Evolutionary conservation across 352 stramenopile species (phyloP).

Genomic region (Phytophthora aleatoria): DNA sequence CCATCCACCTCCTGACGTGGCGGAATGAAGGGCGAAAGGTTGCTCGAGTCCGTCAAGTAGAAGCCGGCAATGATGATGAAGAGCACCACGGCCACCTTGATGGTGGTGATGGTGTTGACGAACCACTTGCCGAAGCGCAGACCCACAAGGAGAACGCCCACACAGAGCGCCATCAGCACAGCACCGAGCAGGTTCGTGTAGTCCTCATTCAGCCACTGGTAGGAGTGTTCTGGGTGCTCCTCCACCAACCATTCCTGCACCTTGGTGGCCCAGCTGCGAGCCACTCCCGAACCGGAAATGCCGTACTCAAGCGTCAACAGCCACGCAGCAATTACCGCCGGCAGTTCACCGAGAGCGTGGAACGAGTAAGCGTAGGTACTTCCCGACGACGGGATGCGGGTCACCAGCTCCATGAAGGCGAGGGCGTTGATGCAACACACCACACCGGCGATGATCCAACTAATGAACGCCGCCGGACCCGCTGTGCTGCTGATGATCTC

Average conservation of each 20-base stretch:
- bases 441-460: slow-evolving; percentile 79
- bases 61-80: slow-evolving; percentile 94
- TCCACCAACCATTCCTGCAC: slow-evolving; percentile 68
- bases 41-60: slow-evolving; percentile 75
- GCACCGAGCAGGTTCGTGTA: slow-evolving; percentile 66
- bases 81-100: slow-evolving; percentile 85
- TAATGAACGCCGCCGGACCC: slow-evolving; percentile 81
- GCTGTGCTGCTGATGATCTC: slow-evolving; percentile 77
- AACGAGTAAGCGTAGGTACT: slow-evolving; percentile 94
- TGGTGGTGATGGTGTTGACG: slow-evolving; percentile 86
- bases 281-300: slow-evolving; percentile 89
- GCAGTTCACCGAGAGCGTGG: slow-evolving; percentile 90
- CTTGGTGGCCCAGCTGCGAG: slow-evolving; percentile 92
- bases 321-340: slow-evolving; percentile 88
- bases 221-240: slow-evolving; percentile 45
- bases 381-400: slow-evolving; percentile 87
- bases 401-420: slow-evolving; percentile 91
- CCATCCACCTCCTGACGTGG: slow-evolving; percentile 31
- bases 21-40: slow-evolving; percentile 89
- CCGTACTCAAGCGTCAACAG: slow-evolving; percentile 93
- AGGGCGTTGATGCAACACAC: slow-evolving; percentile 83
- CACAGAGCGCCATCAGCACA: slow-evolving; percentile 72
- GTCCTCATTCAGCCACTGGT: slow-evolving; percentile 61
- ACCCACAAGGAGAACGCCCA: slow-evolving; percentile 74
- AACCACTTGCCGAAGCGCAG: slow-evolving; percentile 90